These are phyloP conservation scores for Aspergillus saccharolyticus DNA, from an alignment of 495 filamentous ascomycete genomes.

Conservation along the genomic window DNA sequence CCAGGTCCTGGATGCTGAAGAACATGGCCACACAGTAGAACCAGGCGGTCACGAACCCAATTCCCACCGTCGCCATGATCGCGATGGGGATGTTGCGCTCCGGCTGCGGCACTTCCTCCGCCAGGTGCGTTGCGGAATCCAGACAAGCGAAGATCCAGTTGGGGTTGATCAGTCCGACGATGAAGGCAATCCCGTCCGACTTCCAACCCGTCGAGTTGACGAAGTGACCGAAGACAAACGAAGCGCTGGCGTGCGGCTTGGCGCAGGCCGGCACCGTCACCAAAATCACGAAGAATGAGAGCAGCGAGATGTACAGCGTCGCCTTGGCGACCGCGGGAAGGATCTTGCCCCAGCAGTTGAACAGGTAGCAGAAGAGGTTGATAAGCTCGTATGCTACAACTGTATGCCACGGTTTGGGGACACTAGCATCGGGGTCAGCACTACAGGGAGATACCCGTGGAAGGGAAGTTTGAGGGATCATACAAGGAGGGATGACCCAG, in stretches of 20 bases:
- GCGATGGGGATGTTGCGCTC: conserved; percentile 44
- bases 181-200: conserved; percentile 57
- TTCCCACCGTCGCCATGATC: conserved; percentile 55
- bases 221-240: conserved; percentile 59
- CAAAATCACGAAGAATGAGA: conserved; percentile 51
- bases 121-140: conserved; percentile 58
- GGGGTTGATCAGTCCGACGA: conserved; percentile 57
- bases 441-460: not conserved
- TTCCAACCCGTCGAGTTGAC: conserved; percentile 60
- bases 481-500: conserved; percentile 55
- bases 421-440: conserved; percentile 25
- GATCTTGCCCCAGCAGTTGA: conserved; percentile 54
- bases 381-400: conserved; percentile 48
- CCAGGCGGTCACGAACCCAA: conserved; percentile 55
- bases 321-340: conserved; percentile 47
- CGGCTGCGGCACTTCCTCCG: conserved; percentile 54
- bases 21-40: conserved; percentile 54
- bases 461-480: conserved; percentile 13
- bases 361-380: conserved; percentile 53
- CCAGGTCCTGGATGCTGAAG: conserved; percentile 52
- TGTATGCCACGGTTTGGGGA: conserved; percentile 52
- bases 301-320: conserved; percentile 48
- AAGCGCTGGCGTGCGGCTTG: conserved; percentile 47
- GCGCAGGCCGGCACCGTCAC: conserved; percentile 52
- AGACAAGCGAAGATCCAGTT: conserved; percentile 60